Conservation (phyloP, 2,329 filamentous ascomycete genomes). For the Claviceps lovelessii region DNA sequence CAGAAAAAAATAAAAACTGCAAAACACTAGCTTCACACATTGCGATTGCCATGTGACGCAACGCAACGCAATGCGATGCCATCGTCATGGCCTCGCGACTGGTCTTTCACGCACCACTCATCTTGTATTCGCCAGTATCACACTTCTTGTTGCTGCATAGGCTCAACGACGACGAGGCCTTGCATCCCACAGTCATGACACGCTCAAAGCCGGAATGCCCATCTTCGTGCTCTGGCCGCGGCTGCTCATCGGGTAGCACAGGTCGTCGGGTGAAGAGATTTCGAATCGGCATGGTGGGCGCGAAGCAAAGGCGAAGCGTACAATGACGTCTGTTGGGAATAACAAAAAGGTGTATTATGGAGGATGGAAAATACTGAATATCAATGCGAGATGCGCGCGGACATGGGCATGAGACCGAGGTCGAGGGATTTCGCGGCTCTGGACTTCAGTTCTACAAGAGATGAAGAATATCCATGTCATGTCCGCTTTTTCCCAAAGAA, state of each 20-base stretch:
- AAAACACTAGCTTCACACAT: no score
- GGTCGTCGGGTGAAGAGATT: conserved; percentile 55
- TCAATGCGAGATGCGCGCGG: not conserved
- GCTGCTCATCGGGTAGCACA: conserved; percentile 42
- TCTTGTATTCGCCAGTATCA: conserved; percentile 61
- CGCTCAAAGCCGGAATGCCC: conserved; percentile 37
- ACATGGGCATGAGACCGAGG: not conserved
- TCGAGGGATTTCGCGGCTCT: not conserved
- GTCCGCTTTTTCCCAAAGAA: no score
- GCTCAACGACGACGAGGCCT: conserved; percentile 46
- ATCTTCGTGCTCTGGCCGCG: conserved; percentile 25
- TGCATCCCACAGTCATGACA: conserved; percentile 48
- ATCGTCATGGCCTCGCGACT: not conserved
- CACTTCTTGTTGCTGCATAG: conserved; percentile 45
- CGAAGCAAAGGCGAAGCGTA: not conserved
- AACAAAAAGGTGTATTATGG: not conserved
- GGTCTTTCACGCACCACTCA: conserved; percentile 49
- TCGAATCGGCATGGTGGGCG: conserved; percentile 48
- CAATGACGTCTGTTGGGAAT: not conserved
- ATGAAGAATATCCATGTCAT: not conserved
- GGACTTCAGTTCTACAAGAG: not conserved
- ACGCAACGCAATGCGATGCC: not conserved
- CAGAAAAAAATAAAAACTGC: no score
- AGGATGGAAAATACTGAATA: not conserved
- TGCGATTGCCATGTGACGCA: not conserved